Evolutionary conservation across 768 basidiomycete species (phyloP).

Genomic region (Phaffia tasmanica): DNA sequence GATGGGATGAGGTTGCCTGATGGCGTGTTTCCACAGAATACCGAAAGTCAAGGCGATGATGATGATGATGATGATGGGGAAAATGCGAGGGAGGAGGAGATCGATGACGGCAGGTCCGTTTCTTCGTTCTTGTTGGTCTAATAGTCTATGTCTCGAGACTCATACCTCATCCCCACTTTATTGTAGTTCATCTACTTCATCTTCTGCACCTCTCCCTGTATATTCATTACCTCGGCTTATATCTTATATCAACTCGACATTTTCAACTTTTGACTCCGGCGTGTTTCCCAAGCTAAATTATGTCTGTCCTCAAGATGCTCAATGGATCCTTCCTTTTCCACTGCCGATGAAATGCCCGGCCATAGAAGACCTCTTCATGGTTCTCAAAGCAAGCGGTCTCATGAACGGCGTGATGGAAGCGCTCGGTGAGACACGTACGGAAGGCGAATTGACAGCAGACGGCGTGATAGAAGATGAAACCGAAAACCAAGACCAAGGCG

Average conservation of each 20-base stretch:
- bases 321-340: constrained; percentile 76
- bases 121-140: neutral
- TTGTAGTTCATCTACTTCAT: constrained; percentile 21
- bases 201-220: constrained; percentile 26
- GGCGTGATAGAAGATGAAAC: neutral
- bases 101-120: neutral
- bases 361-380: constrained; percentile 78
- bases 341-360: constrained; percentile 76
- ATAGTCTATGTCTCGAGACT: neutral
- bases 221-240: constrained; percentile 80
- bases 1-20: constrained; percentile 75
- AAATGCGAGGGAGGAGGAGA: neutral
- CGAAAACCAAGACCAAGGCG: constrained; percentile 25
- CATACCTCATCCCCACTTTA: neutral
- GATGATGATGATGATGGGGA: constrained; percentile 9
- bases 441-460: no score
- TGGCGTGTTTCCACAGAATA: constrained; percentile 46
- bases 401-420: constrained; percentile 51
- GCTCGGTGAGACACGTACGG: constrained; percentile 38
- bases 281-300: constrained; percentile 96
- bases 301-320: constrained; percentile 87
- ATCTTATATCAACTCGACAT: constrained; percentile 43
- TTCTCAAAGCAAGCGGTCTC: constrained; percentile 88
- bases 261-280: constrained; percentile 44
- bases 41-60: constrained; percentile 52